Evolutionary conservation across 768 basidiomycete genomes (phyloP).

Genomic region (Tylopilus vinaceipallidus): DNA sequence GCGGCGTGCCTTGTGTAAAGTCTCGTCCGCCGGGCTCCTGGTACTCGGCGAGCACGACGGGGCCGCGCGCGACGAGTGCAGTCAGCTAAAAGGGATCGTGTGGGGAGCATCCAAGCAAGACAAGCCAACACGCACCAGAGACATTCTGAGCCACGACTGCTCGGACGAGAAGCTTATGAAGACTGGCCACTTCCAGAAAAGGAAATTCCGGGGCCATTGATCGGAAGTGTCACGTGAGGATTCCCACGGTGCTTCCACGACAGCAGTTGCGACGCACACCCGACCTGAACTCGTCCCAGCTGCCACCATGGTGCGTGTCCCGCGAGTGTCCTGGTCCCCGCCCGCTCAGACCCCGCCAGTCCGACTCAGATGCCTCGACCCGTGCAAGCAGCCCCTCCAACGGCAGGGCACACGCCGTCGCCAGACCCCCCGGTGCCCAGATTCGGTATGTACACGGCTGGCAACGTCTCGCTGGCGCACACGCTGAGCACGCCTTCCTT

Average conservation of each 20-base stretch:
- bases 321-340: not conserved
- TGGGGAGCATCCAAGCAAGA: not conserved
- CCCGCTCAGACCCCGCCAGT: constrained; percentile 41
- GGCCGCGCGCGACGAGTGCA: constrained; percentile 75
- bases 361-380: constrained; percentile 72
- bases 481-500: not conserved
- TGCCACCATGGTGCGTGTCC: constrained; percentile 33
- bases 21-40: constrained; percentile 70
- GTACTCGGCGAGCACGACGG: constrained; percentile 85
- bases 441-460: constrained; percentile 57
- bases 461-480: not conserved
- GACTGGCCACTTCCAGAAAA: not conserved
- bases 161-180: too few relatives aligned
- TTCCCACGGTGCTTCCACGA: constrained; percentile 29
- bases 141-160: constrained; percentile 13
- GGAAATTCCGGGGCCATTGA: constrained; percentile 14
- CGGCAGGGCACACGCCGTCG: constrained; percentile 48
- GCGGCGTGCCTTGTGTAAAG: constrained; percentile 77
- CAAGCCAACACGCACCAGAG: constrained; percentile 20
- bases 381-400: constrained; percentile 40
- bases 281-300: constrained; percentile 7
- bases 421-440: constrained; percentile 76
- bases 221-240: constrained; percentile 1
- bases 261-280: constrained; percentile 4
- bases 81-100: constrained; percentile 56